Evolutionary conservation across 2,329 filamentous ascomycete genomes (phyloP).

Genomic region (Bipolaris victoriae): DNA sequence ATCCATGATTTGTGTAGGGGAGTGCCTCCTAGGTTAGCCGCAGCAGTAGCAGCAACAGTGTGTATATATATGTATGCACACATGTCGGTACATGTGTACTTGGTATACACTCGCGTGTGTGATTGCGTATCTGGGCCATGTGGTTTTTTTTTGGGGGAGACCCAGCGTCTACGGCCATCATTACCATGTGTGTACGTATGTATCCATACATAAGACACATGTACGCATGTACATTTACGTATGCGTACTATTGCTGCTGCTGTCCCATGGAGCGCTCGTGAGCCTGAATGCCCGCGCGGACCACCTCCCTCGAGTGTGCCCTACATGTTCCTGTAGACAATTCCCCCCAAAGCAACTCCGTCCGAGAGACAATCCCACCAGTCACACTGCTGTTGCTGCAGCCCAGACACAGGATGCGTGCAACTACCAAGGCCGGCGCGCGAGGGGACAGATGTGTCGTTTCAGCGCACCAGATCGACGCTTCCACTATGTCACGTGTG

Average conservation of each 20-base stretch:
- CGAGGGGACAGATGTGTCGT: slow-evolving; percentile 13
- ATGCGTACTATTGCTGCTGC: background rate
- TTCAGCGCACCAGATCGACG: slow-evolving; percentile 16
- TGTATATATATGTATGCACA: background rate
- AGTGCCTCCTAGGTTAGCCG: slow-evolving; percentile 1
- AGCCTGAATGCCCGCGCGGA: no score
- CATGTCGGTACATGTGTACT: background rate
- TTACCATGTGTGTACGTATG: background rate
- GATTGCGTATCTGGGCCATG: background rate
- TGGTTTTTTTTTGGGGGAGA: no score
- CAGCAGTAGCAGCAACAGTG: background rate
- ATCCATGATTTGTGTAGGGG: slow-evolving; percentile 9
- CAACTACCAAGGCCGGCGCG: slow-evolving; percentile 4
- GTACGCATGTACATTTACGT: background rate
- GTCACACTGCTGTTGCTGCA: background rate
- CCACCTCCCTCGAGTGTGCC: no score
- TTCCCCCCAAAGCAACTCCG: no score
- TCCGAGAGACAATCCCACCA: no score
- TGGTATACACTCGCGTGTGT: background rate
- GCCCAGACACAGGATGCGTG: background rate
- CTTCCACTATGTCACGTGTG: slow-evolving; percentile 27
- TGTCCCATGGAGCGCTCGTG: background rate
- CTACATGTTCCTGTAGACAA: no score
- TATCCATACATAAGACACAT: background rate
- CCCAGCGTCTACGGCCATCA: background rate